Conservation (phyloP, 768 basidiomycete genomes). For the Plicaturopsis crispa region DNA sequence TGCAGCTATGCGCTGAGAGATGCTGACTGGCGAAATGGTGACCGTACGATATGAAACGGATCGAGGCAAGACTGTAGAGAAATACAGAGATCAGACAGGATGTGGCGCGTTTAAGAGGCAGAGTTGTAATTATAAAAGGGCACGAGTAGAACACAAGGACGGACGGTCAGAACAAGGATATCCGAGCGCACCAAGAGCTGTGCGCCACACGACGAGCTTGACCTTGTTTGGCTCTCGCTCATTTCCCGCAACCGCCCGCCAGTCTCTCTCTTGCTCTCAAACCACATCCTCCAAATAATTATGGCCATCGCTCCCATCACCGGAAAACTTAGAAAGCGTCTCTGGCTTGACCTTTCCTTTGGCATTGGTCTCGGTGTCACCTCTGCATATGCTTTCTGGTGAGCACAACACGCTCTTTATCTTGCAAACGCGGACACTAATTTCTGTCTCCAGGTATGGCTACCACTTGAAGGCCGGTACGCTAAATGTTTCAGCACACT, state of each 20-base stretch:
- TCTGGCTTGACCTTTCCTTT: slow-evolving; percentile 78
- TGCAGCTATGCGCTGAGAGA: too few relatives aligned
- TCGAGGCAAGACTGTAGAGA: slow-evolving; percentile 15
- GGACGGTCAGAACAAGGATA: slow-evolving; percentile 2
- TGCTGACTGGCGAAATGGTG: slow-evolving; percentile 11
- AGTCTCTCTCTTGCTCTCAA: slow-evolving; percentile 15
- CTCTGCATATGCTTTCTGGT: slow-evolving; percentile 82
- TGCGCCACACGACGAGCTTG: slow-evolving; percentile 15
- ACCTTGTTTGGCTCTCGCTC: slow-evolving; percentile 19
- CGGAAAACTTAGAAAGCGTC: slow-evolving; percentile 87
- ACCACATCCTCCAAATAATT: slow-evolving; percentile 15
- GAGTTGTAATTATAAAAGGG: too few relatives aligned
- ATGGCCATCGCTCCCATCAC: slow-evolving; percentile 91
- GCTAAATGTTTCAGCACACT: slow-evolving; percentile 22
- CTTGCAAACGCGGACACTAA: slow-evolving; percentile 16
- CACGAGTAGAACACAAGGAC: not conserved
- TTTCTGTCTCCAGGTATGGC: slow-evolving; percentile 58
- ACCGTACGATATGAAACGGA: slow-evolving; percentile 14
- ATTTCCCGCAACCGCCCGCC: slow-evolving; percentile 12
- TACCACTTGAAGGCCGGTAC: slow-evolving; percentile 68
- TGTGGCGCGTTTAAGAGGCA: too few relatives aligned
- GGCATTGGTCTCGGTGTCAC: slow-evolving; percentile 71
- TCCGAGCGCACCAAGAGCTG: slow-evolving; percentile 9
- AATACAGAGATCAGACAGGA: not conserved
- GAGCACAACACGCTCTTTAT: slow-evolving; percentile 17